Evolutionary conservation across 305 asterid genomes (phyloP).

Genomic region (Fraxinus nigra): DNA sequence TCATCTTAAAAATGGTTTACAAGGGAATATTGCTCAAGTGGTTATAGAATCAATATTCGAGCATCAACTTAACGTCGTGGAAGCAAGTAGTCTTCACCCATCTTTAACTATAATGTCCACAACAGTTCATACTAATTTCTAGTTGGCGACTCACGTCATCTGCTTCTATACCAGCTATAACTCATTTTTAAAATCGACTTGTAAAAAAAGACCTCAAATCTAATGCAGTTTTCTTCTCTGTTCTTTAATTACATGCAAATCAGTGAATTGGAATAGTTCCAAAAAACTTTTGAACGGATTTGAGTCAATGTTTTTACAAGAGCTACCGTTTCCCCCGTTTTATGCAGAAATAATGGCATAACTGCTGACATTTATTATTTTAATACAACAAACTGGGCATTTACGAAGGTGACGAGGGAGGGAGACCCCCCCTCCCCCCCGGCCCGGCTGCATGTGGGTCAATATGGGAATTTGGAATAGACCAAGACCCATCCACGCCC

Average conservation of each 20-base stretch:
- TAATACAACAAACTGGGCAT: background rate
- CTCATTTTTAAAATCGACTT: no score
- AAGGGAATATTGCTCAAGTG: background rate
- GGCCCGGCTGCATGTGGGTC: constrained; percentile 23
- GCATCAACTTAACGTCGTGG: background rate
- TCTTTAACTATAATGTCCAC: background rate
- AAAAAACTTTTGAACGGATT: background rate
- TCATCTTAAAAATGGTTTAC: background rate
- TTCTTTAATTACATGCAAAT: background rate
- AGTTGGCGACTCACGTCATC: no score
- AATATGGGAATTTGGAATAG: constrained; percentile 32
- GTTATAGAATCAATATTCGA: background rate
- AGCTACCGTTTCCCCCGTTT: background rate
- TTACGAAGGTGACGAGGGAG: background rate
- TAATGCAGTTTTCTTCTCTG: background rate
- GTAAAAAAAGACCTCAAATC: no score
- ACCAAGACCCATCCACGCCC: constrained; percentile 24
- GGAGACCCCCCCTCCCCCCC: background rate
- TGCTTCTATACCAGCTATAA: background rate
- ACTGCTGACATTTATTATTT: background rate
- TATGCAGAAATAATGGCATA: background rate
- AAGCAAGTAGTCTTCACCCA: background rate
- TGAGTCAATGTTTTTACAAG: background rate
- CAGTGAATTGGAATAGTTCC: background rate
- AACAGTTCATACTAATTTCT: background rate